These are phyloP conservation scores for Arthrobotrys pseudoclavata DNA, from an alignment of 2,329 filamentous ascomycete genomes.

Conservation along the genomic window DNA sequence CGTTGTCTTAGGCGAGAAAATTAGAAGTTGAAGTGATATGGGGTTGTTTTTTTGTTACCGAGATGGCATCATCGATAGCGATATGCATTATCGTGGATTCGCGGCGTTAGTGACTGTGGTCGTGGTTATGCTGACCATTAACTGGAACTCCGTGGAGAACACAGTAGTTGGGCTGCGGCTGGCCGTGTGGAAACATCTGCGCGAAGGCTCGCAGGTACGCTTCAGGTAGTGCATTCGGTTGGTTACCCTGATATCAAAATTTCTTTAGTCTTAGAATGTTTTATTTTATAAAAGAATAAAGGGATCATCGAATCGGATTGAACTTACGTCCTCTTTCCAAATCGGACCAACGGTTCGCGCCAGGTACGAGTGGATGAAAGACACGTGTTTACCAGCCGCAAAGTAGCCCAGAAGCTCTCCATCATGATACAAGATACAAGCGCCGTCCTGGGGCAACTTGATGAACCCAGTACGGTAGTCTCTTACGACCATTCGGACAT, in stretches of 20 bases:
- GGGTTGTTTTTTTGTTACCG: background rate
- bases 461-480: conserved; percentile 35
- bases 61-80: background rate
- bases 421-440: conserved; percentile 24
- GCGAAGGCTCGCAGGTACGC: background rate
- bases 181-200: background rate
- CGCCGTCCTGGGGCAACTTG: conserved; percentile 1
- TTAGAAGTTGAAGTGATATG: too few relatives aligned
- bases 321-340: conserved; percentile 52
- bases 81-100: background rate
- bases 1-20: too few relatives aligned
- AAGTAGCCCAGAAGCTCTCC: background rate
- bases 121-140: background rate
- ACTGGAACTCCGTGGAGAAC: background rate
- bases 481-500: background rate
- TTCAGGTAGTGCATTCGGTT: conserved; percentile 7
- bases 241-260: conserved; percentile 28
- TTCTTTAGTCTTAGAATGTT: background rate
- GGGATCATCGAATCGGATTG: background rate
- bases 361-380: conserved; percentile 1
- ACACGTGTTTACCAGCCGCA: background rate
- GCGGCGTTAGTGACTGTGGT: background rate
- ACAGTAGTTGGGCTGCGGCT: background rate
- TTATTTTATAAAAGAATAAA: background rate
- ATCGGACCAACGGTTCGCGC: conserved; percentile 12